Evolutionary conservation across 108 stramenopile genomes (phyloP).

Genomic region (Nitzschia palea): DNA sequence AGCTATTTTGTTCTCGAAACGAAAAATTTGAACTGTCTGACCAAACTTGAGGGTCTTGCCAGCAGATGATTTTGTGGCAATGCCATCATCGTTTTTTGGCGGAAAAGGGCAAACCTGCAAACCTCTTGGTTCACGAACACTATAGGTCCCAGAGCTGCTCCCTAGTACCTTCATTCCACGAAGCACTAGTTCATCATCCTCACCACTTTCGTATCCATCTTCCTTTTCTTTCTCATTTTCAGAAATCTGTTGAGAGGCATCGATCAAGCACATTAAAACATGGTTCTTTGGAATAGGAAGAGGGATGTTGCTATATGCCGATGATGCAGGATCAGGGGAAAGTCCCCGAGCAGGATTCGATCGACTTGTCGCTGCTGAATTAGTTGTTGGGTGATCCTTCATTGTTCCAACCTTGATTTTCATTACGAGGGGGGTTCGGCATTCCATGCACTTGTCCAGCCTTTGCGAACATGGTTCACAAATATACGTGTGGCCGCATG

Average conservation of each 20-base stretch:
- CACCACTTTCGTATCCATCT: conserved; percentile 28
- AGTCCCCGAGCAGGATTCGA: too few relatives aligned
- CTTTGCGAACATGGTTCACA: conserved; percentile 58
- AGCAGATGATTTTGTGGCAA: not conserved
- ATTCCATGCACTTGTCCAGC: conserved; percentile 72
- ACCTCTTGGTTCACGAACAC: conserved; percentile 28
- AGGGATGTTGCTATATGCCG: conserved; percentile 15
- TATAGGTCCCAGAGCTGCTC: conserved; percentile 40
- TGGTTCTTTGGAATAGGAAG: conserved; percentile 67
- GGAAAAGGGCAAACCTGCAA: conserved; percentile 10
- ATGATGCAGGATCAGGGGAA: not conserved
- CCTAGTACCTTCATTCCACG: conserved; percentile 9
- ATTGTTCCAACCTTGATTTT: not conserved
- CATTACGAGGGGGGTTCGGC: conserved; percentile 45
- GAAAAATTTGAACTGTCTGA: conserved; percentile 17
- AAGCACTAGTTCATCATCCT: conserved; percentile 23
- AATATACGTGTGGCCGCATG: conserved; percentile 79
- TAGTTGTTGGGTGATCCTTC: too few relatives aligned
- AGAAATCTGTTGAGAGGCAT: conserved; percentile 2
- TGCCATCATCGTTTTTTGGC: not conserved
- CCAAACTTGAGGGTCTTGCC: conserved; percentile 5
- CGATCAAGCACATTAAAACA: conserved; percentile 57
- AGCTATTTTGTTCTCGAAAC: conserved; percentile 15
- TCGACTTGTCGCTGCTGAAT: too few relatives aligned
- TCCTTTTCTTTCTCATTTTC: not conserved